Percentiles rank a stretch among this genome's conserved stretches.
phyloP scores from a whole-genome alignment of 2,329 filamentous ascomycete genomes.

The Diaporthe helianthi region DNA sequence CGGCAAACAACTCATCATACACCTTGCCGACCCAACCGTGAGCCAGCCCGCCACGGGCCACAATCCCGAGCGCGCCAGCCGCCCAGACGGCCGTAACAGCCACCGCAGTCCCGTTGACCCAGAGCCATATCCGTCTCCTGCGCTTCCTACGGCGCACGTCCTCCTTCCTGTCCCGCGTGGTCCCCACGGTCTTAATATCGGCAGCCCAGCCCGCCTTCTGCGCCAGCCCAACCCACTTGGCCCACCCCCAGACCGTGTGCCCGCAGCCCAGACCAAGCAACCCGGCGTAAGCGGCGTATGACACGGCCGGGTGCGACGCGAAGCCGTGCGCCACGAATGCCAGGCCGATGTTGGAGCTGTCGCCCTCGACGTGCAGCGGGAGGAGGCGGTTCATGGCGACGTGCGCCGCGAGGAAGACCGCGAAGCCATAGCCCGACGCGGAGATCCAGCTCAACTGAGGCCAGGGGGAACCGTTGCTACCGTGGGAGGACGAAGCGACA shows the following conservation, averaged over 20 bases:
- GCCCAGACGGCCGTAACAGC: conserved; percentile 75
- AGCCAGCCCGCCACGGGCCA: conserved; percentile 73
- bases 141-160: conserved; percentile 60
- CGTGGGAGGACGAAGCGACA: conserved; percentile 42
- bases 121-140: conserved; percentile 72
- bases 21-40: conserved; percentile 81
- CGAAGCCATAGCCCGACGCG: conserved; percentile 73
- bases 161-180: conserved; percentile 48
- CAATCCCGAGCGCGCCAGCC: conserved; percentile 78
- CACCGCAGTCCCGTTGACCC: conserved; percentile 70
- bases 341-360: conserved; percentile 84
- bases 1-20: conserved; percentile 74
- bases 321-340: conserved; percentile 88
- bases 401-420: conserved; percentile 73
- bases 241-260: conserved; percentile 85
- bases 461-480: conserved; percentile 56
- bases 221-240: conserved; percentile 77
- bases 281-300: conserved; percentile 73
- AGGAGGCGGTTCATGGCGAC: conserved; percentile 77
- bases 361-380: conserved; percentile 79
- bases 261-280: conserved; percentile 73
- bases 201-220: conserved; percentile 61
- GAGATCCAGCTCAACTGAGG: conserved; percentile 75
- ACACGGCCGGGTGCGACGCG: conserved; percentile 69
- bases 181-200: conserved; percentile 39